Percentiles rank a stretch among this genome's conserved stretches.
phyloP scores from a whole-genome alignment of 2,329 filamentous ascomycete species.

The Calonectria naviculata region DNA sequence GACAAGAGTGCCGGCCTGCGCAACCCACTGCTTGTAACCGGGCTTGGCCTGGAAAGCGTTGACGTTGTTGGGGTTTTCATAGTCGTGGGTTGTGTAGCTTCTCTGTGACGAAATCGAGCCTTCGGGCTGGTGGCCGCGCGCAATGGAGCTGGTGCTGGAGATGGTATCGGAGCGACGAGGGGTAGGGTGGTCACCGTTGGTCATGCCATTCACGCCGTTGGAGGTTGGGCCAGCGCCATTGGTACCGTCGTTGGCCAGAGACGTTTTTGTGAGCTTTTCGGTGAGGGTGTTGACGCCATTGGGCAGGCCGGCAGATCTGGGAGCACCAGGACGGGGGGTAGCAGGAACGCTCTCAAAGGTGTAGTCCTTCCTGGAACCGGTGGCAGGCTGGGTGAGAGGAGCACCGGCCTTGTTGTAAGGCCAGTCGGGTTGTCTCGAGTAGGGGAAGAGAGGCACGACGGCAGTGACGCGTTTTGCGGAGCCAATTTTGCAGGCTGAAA shows the following conservation, averaged over 20 bases:
- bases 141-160: conserved; percentile 47
- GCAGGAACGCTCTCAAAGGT: conserved; percentile 94
- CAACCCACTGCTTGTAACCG: conserved; percentile 98
- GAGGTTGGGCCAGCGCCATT: conserved; percentile 34
- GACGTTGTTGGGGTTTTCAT: conserved; percentile 67
- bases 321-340: conserved; percentile 80
- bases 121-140: conserved; percentile 51
- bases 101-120: conserved; percentile 55
- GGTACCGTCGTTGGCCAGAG: conserved; percentile 61
- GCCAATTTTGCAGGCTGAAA: conserved; percentile 96
- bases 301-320: conserved; percentile 72
- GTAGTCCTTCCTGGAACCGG: conserved; percentile 67
- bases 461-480: conserved; percentile 94
- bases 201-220: conserved; percentile 25
- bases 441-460: conserved; percentile 94
- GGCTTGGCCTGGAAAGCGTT: conserved; percentile 80
- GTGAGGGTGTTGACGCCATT: conserved; percentile 78
- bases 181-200: conserved; percentile 44
- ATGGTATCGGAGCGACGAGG: conserved; percentile 49
- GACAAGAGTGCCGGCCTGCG: conserved; percentile 93
- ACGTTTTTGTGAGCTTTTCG: conserved; percentile 76
- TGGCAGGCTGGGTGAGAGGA: conserved; percentile 77
- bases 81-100: conserved; percentile 73
- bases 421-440: conserved; percentile 94
- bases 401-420: conserved; percentile 97